These are phyloP conservation scores for Canariomyces notabilis DNA, from an alignment of 2,329 filamentous ascomycete genomes.

Conservation along the genomic window DNA sequence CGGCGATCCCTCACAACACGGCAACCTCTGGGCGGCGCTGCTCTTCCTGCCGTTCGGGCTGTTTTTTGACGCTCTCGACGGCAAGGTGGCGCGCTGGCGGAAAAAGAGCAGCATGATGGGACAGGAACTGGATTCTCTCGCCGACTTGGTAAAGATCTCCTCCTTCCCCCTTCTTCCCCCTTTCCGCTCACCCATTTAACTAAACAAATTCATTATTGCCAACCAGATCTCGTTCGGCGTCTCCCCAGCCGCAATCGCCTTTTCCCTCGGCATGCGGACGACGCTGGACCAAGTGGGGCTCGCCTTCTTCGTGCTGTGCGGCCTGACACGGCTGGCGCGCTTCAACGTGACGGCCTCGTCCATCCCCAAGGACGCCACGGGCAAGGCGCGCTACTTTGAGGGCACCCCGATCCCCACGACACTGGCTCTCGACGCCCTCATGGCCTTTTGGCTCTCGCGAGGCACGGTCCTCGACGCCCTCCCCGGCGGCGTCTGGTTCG, in stretches of 20 bases:
- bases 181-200: neutral
- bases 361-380: slow-evolving; percentile 84
- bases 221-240: slow-evolving; percentile 89
- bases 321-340: slow-evolving; percentile 84
- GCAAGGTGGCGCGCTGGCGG: slow-evolving; percentile 92
- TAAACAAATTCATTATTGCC: neutral
- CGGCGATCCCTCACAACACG: slow-evolving; percentile 58
- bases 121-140: slow-evolving; percentile 91
- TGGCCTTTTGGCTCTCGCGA: slow-evolving; percentile 83
- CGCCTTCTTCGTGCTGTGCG: slow-evolving; percentile 88
- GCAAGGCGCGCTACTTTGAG: slow-evolving; percentile 95
- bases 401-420: slow-evolving; percentile 94
- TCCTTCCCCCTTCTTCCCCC: neutral
- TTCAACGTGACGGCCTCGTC: slow-evolving; percentile 94
- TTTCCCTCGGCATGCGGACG: slow-evolving; percentile 83
- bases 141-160: slow-evolving; percentile 68
- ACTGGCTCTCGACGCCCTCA: slow-evolving; percentile 70
- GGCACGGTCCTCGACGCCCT: slow-evolving; percentile 74
- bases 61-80: slow-evolving; percentile 98
- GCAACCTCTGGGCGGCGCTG: slow-evolving; percentile 76
- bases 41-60: slow-evolving; percentile 85
- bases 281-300: slow-evolving; percentile 73
- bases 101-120: slow-evolving; percentile 98
- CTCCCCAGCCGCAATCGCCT: slow-evolving; percentile 79
- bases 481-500: slow-evolving; percentile 66